Base-by-base conservation (phyloP, 2,329 filamentous ascomycete genomes). In the Colletotrichum orbiculare region DNA sequence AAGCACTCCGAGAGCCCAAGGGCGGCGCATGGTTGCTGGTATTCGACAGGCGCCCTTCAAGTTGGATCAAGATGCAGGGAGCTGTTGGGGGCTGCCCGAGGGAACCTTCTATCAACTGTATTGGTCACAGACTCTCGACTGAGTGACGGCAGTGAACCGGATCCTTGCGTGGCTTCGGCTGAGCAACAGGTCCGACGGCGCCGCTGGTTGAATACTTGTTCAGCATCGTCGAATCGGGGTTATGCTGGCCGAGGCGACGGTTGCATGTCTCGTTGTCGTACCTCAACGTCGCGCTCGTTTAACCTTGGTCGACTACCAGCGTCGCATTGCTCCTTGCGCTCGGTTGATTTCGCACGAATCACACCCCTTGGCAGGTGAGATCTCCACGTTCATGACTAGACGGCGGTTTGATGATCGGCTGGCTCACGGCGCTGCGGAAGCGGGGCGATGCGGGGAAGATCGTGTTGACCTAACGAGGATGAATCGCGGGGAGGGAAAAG, bases 321-420 rank as follows among this genome's bases (percentile, higher is more conserved):
- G 60, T 37, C 17, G 47, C 47, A 58, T 63, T 17, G 10, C 37
- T 12, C 25, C 11, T 25, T 15, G 38, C 37, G 15, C 17, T 6
- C 11, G 12, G 33, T 45, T 10, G 42, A 64, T 60, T 64, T 64
- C 13, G 55, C 60, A 60, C 60, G 43, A 64, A 64, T 64, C 55
- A 54, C n/a, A 35, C 6, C 25, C 25, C 25, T 6, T 39, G 33
- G 2, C 4, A 33, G 4, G 33, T 9, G 25, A 38, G 33, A 49
- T 17, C 48, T 46, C 15, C 42, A 39, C 42, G 33, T n/a, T 54
- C 37, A 33, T 43, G 42, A 49, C 25, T 34, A 42, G 47, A 12
- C 47, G n/a, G 35, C 13, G 15, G 4, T 35, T 13, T 8, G 39
- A 52, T 33, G 48, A 45, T 60, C 48, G 41, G 42, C 10, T 42